These are phyloP conservation scores for Dendrocalamus sinicus DNA, from an alignment of 176 grass and related monocot species.

Conservation along the genomic window DNA sequence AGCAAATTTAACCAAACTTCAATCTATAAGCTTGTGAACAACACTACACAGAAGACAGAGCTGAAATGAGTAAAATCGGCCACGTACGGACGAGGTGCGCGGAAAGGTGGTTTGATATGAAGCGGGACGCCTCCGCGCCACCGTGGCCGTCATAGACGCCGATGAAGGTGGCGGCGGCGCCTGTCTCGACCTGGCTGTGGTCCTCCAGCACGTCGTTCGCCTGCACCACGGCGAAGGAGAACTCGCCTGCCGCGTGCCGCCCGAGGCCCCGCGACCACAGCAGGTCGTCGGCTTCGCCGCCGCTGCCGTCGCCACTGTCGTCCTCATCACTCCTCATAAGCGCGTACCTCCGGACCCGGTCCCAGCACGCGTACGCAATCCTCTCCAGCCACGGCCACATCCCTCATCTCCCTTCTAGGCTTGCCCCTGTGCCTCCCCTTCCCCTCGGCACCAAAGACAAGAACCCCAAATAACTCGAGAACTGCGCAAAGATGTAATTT, in stretches of 20 bases:
- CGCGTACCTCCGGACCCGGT: slow-evolving; percentile 79
- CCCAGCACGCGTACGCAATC: slow-evolving; percentile 85
- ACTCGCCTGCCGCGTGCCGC: slow-evolving; percentile 77
- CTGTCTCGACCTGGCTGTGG: slow-evolving; percentile 94
- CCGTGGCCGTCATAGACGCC: slow-evolving; percentile 98
- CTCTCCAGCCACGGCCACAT: slow-evolving; percentile 92
- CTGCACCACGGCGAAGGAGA: slow-evolving; percentile 95
- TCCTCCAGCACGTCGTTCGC: slow-evolving; percentile 96
- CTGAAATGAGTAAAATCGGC: background rate
- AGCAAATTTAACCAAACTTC: slow-evolving; percentile 3
- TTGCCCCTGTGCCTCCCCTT: slow-evolving; percentile 22
- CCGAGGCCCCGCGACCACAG: slow-evolving; percentile 88
- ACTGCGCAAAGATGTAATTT: background rate
- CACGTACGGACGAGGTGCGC: slow-evolving; percentile 88
- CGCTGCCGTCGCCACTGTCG: slow-evolving; percentile 14
- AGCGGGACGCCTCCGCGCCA: slow-evolving; percentile 87
- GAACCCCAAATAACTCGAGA: background rate
- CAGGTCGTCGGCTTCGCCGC: slow-evolving; percentile 62
- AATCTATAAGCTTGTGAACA: background rate
- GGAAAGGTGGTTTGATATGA: slow-evolving; percentile 87
- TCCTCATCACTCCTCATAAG: slow-evolving; percentile 92
- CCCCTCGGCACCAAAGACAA: background rate
- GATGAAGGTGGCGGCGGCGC: slow-evolving; percentile 67
- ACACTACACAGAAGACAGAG: background rate
- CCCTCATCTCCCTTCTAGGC: slow-evolving; percentile 78